These are phyloP conservation scores for Xanthoparmelia taractica DNA, from an alignment of 495 filamentous ascomycete species.

Conservation along the genomic window DNA sequence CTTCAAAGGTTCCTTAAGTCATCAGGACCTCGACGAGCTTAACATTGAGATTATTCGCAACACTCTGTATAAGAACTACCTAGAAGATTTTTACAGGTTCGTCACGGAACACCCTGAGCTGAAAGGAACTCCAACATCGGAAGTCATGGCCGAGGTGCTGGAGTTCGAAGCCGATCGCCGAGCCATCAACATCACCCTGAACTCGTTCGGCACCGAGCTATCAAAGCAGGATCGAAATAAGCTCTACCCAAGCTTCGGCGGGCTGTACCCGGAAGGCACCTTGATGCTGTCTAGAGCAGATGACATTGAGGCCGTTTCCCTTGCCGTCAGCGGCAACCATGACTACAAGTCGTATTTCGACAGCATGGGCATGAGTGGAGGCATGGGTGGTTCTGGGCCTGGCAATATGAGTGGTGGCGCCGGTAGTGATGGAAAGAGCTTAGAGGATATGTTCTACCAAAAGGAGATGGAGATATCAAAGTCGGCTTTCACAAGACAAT, in stretches of 20 bases:
- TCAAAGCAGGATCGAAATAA: constrained; percentile 91
- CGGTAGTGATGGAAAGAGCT: constrained; percentile 71
- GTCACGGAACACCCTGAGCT: constrained; percentile 80
- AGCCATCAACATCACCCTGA: constrained; percentile 98
- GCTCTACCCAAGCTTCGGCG: constrained; percentile 86
- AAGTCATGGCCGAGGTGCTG: constrained; percentile 89
- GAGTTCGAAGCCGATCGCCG: constrained; percentile 94
- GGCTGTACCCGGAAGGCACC: constrained; percentile 87
- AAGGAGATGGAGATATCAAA: constrained; percentile 99
- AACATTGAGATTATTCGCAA: constrained; percentile 99
- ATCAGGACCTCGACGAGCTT: constrained; percentile 94
- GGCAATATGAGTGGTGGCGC: constrained; percentile 78
- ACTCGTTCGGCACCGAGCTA: constrained; percentile 96
- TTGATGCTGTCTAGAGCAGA: constrained; percentile 93
- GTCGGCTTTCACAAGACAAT: constrained; percentile 89
- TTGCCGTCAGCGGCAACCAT: constrained; percentile 81
- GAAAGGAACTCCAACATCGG: constrained; percentile 77
- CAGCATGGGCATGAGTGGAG: constrained; percentile 74
- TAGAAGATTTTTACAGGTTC: constrained; percentile 94
- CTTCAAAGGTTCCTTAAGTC: constrained; percentile 91
- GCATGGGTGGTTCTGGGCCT: constrained; percentile 42
- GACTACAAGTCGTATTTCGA: constrained; percentile 97
- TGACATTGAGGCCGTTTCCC: constrained; percentile 83
- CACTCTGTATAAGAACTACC: constrained; percentile 98
- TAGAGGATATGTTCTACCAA: constrained; percentile 97